These are phyloP conservation scores for Verticillium klebahnii DNA, from an alignment of 2,329 filamentous ascomycete genomes.

Conservation along the genomic window DNA sequence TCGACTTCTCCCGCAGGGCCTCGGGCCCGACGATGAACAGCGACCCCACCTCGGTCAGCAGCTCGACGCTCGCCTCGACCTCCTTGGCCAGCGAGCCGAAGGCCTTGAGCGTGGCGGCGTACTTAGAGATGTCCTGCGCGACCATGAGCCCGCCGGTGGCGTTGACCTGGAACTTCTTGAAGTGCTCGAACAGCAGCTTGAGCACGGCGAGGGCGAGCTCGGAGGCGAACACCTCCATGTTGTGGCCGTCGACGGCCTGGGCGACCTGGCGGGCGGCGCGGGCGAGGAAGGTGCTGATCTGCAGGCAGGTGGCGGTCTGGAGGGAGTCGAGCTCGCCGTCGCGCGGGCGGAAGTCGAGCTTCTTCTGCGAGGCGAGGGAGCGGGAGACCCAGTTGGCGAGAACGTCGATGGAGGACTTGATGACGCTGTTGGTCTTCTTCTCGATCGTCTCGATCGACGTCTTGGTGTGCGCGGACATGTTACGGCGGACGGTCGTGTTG, in stretches of 20 bases:
- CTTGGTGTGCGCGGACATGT: slow-evolving; percentile 80
- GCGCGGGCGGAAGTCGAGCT: slow-evolving; percentile 83
- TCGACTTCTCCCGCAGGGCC: slow-evolving; percentile 65
- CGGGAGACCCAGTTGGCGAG: slow-evolving; percentile 72
- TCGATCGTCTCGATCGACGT: slow-evolving; percentile 73
- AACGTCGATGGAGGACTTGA: slow-evolving; percentile 58
- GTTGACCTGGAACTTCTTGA: slow-evolving; percentile 91
- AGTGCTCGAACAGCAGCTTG: slow-evolving; percentile 79
- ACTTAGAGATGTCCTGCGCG: slow-evolving; percentile 92
- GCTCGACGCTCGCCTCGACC: slow-evolving; percentile 67
- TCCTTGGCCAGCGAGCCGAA: slow-evolving; percentile 69
- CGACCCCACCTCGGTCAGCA: slow-evolving; percentile 89
- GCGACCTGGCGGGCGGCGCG: slow-evolving; percentile 59
- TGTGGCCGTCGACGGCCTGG: slow-evolving; percentile 74
- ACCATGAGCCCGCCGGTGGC: slow-evolving; percentile 93
- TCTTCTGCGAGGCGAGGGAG: slow-evolving; percentile 73
- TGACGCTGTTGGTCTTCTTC: slow-evolving; percentile 66
- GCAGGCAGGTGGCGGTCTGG: slow-evolving; percentile 79
- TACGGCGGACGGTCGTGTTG: slow-evolving; percentile 84
- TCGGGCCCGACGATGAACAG: slow-evolving; percentile 90
- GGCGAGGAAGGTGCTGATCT: slow-evolving; percentile 75
- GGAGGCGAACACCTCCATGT: slow-evolving; percentile 74
- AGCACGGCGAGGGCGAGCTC: slow-evolving; percentile 81
- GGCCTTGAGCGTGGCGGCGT: slow-evolving; percentile 76
- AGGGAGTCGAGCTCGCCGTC: slow-evolving; percentile 76